Evolutionary conservation across 768 basidiomycete genomes (phyloP).

Genomic region (Multifurca ochricompacta): DNA sequence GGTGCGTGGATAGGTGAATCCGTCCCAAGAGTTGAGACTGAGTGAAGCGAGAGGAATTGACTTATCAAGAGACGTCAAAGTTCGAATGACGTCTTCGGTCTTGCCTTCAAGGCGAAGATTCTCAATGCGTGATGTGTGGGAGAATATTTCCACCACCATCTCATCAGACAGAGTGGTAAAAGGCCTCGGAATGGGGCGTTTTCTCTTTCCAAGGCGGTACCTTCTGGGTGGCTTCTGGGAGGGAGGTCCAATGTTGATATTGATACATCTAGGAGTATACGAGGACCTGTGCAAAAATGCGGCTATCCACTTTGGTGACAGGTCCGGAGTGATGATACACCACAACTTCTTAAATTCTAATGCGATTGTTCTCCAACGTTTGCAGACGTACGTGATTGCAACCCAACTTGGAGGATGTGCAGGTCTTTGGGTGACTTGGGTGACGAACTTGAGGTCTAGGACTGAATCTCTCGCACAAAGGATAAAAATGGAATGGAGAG

Average conservation of each 20-base stretch:
- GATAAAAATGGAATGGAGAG: background rate
- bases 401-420: background rate
- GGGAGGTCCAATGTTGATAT: background rate
- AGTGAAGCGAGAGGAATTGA: background rate
- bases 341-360: slow-evolving; percentile 1
- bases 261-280: background rate
- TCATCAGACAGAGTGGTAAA: background rate
- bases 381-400: slow-evolving; percentile 1
- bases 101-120: slow-evolving; percentile 1
- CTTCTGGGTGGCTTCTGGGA: background rate
- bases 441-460: background rate
- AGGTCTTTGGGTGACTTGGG: background rate
- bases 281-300: background rate
- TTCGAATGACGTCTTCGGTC: background rate
- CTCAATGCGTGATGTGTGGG: background rate
- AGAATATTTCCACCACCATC: background rate
- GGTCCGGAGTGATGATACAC: background rate
- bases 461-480: background rate
- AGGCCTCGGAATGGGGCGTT: background rate
- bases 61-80: background rate
- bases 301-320: background rate
- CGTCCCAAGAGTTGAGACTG: background rate
- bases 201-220: background rate
- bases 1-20: background rate
- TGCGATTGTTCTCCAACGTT: background rate